These are phyloP conservation scores for Xylaria sp. DNA, from an alignment of 2,329 filamentous ascomycete species.

Conservation along the genomic window DNA sequence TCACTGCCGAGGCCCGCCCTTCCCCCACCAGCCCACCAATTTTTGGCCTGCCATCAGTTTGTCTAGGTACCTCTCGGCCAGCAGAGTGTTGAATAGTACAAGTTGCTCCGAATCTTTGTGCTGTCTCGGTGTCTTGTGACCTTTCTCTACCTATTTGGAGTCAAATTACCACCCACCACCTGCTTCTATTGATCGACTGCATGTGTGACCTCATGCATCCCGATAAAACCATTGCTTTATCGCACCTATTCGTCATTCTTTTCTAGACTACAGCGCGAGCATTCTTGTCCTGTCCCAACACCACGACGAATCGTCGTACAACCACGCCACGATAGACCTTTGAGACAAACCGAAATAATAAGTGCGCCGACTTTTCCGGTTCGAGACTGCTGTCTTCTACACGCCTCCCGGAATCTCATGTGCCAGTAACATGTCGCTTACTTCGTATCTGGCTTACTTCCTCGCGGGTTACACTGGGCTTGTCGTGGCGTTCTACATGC, in stretches of 20 bases:
- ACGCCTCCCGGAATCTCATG: conserved; percentile 27
- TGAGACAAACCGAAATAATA: conserved; percentile 1
- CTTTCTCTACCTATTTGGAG: too few relatives aligned
- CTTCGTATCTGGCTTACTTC: conserved; percentile 49
- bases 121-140: conserved; percentile 2
- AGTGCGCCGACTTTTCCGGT: neutral
- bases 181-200: too few relatives aligned
- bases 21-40: neutral
- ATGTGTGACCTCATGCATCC: too few relatives aligned
- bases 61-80: too few relatives aligned
- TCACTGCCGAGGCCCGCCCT: conserved; percentile 6
- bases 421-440: conserved; percentile 38
- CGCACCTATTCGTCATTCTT: neutral
- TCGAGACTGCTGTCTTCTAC: neutral
- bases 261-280: neutral
- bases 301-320: neutral
- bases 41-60: conserved; percentile 6
- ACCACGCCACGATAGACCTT: conserved; percentile 9
- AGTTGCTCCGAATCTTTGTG: conserved; percentile 2
- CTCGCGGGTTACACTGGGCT: conserved; percentile 57
- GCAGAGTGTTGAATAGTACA: too few relatives aligned
- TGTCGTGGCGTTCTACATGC: conserved; percentile 63
- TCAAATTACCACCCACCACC: too few relatives aligned
- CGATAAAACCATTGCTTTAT: too few relatives aligned
- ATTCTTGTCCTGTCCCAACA: conserved; percentile 20